Percentiles rank a stretch among this genome's conserved stretches.
Evolutionary conservation across 1,284 basidiomycete species (phyloP).

Genomic region (Heterobasidion parviporum): DNA sequence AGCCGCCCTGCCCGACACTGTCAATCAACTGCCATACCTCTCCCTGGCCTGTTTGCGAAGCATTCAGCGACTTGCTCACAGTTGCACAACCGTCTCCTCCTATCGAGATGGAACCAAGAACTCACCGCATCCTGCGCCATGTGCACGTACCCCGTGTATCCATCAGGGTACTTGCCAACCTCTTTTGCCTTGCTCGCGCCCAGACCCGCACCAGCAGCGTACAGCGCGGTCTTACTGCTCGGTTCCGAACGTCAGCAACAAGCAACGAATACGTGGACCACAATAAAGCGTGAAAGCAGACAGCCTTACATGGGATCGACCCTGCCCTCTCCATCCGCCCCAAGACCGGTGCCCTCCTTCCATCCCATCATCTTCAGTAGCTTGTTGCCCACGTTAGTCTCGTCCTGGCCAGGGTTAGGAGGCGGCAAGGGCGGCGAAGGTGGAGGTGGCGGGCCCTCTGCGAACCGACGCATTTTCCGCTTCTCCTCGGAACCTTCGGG

Average conservation of each 20-base stretch:
- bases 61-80: neutral
- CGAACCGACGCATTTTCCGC: slow-evolving; percentile 32
- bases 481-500: slow-evolving; percentile 37
- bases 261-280: slow-evolving; percentile 2
- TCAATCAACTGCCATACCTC: slow-evolving; percentile 19
- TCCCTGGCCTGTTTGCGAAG: slow-evolving; percentile 18
- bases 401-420: slow-evolving; percentile 65
- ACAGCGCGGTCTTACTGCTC: slow-evolving; percentile 69
- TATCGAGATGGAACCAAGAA: slow-evolving; percentile 4
- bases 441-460: slow-evolving; percentile 56
- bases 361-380: slow-evolving; percentile 94
- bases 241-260: slow-evolving; percentile 6
- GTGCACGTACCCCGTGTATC: slow-evolving; percentile 63
- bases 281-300: neutral
- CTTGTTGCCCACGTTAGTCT: slow-evolving; percentile 82
- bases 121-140: slow-evolving; percentile 60
- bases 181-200: slow-evolving; percentile 86
- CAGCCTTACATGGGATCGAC: slow-evolving; percentile 66
- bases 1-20: no score
- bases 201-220: slow-evolving; percentile 78
- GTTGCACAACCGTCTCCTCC: neutral
- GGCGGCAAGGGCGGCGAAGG: slow-evolving; percentile 55
- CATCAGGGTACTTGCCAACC: slow-evolving; percentile 66
- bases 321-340: slow-evolving; percentile 71
- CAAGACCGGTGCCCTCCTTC: slow-evolving; percentile 84